Conservation (phyloP, 2,329 filamentous ascomycete genomes). For the Aspergillus bombycis region DNA sequence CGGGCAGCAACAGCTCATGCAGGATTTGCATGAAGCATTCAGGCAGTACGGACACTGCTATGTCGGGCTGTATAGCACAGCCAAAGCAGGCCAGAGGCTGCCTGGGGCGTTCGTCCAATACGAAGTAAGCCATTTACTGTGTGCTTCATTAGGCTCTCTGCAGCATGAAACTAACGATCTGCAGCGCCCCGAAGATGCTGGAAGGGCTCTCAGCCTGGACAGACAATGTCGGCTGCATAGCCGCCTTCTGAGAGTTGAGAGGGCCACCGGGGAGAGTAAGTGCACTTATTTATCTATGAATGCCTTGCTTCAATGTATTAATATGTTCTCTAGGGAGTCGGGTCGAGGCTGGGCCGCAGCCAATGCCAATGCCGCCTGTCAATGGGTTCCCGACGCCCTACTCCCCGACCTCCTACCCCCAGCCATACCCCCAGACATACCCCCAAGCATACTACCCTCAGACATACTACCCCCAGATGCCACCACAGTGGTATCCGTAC, state of each 20-base stretch:
- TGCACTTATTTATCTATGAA: background rate
- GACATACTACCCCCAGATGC: too few relatives aligned
- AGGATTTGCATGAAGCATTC: background rate
- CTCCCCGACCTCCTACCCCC: too few relatives aligned
- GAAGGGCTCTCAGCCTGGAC: background rate
- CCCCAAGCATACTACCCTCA: too few relatives aligned
- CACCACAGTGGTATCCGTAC: background rate
- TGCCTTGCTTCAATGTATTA: background rate
- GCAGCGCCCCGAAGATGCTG: background rate
- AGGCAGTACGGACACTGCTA: background rate
- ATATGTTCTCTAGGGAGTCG: background rate
- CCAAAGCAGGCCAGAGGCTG: background rate
- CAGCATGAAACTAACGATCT: background rate
- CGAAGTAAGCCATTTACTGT: background rate
- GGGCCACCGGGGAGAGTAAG: background rate
- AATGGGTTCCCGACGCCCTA: too few relatives aligned
- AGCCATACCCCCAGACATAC: too few relatives aligned
- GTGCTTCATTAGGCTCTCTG: background rate
- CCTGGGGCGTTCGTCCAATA: background rate
- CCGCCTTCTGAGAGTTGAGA: background rate
- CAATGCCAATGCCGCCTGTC: too few relatives aligned
- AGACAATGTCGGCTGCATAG: background rate
- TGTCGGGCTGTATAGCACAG: background rate
- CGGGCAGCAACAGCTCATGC: background rate
- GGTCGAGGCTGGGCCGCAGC: background rate